phyloP scores from a whole-genome alignment of 2,329 filamentous ascomycete species.

The Alternaria incomplexa region DNA sequence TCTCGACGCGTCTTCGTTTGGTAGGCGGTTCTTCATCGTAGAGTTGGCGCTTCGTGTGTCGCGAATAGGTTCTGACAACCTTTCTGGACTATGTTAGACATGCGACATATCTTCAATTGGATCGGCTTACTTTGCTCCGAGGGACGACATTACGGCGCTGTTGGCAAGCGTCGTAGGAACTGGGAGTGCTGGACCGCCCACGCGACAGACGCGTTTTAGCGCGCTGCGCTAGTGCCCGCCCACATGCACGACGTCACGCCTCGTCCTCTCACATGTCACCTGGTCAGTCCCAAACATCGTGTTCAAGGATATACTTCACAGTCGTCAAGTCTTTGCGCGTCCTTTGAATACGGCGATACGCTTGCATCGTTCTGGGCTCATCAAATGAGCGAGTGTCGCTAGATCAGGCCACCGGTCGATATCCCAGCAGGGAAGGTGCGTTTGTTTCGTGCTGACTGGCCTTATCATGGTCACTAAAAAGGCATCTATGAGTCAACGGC shows the following conservation, averaged over 20 bases:
- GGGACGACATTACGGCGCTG: conserved; percentile 29
- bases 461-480: neutral
- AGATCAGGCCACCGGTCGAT: conserved; percentile 7
- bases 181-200: conserved; percentile 10
- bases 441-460: neutral
- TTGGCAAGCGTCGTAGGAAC: conserved; percentile 9
- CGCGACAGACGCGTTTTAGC: conserved; percentile 35
- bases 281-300: neutral
- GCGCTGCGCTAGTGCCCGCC: conserved; percentile 21
- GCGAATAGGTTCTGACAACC: conserved; percentile 45
- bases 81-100: conserved; percentile 34
- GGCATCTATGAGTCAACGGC: neutral
- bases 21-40: conserved; percentile 41
- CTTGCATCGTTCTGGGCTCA: neutral
- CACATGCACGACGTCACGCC: conserved; percentile 15
- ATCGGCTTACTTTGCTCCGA: conserved; percentile 30
- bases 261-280: neutral
- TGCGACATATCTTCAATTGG: neutral
- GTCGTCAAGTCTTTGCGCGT: neutral
- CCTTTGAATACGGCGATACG: neutral
- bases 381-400: neutral
- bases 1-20: conserved; percentile 47
- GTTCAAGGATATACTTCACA: neutral
- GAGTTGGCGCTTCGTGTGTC: conserved; percentile 37
- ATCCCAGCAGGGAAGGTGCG: conserved; percentile 11